Base-by-base conservation (phyloP, 805 yeast species). In the Pichia exigua region DNA sequence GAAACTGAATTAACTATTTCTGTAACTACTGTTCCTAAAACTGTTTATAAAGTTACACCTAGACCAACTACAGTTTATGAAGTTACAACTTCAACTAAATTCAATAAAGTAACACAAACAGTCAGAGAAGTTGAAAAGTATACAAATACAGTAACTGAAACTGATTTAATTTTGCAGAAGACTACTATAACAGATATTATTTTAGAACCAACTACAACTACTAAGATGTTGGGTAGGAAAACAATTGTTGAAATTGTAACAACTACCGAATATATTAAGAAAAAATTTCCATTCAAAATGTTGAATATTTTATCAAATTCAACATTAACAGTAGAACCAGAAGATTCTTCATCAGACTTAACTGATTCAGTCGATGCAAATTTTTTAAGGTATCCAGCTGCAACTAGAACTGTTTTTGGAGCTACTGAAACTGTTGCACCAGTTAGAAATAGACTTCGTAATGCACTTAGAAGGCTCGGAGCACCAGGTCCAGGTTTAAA, bases 191-290 rank as follows among this genome's bases (percentile, higher is more conserved):
- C 39, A 4, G 39, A 35, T n/a, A 43, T 42, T 26, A 35, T 47
- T 24, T 21, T 43, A 3, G 42, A 43, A 26, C 22, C 45, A 20
- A 15, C n/a, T n/a, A 43, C 39, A 3, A 22, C 30, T 5, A 48
- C 47, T 3, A 20, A 40, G 27, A 43, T 27, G 18, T 26, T 43
- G 4, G 22, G 20, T 15, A 38, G 22, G 8, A 26, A 42, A 15
- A 38, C 61, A 11, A 51, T 49, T 26, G 40, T 48, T 17, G 48
- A 53, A 32, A 47, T 44, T 32, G 54, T 48, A 43, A 44, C 47
- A 12, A 54, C 45, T 22, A 58, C 57, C 2, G 50, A 48, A 26
- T 46, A 54, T 7, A 55, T 57, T 21, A 54, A 9, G 10, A 35
- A 35, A 8, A 35, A 35, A 35, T 35, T 35, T 9, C 39, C 39